Base-by-base conservation (phyloP, 495 filamentous ascomycete genomes). In the Hypoxylon fragiforme region DNA sequence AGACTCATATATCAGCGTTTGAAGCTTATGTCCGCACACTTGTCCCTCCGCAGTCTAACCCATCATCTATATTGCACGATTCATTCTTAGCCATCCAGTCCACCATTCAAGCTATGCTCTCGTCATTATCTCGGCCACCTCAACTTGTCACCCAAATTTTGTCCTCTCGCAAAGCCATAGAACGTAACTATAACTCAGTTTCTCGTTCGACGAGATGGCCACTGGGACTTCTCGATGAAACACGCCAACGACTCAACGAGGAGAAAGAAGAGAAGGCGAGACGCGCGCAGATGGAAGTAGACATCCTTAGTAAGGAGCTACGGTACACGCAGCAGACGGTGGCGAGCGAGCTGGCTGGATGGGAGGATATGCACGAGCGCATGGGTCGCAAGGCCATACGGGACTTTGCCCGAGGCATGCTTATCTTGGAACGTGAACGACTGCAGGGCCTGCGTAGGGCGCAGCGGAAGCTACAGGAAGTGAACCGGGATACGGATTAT, bases 241-340 rank as follows among this genome's bases (percentile, higher is more conserved):
- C 94, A 5, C 81, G 92, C 14, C 84, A 87, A 54, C 85, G 88
- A 38, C 79, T 89, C 37, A 85, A 88, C 62, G 84, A 89, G 34
- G 92, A 96, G 24, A 85, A 87, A 22, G 84, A 87, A 62, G 82
- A 88, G 42, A 90, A 87, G 63, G 86, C 87, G 19, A 77, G 77
- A 37, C 80, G 82, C 18, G 79, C 77, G 11, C 78, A 86, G 54
- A 67, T 74, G 13, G 88, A 96, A 59, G 72, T 87, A 7, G 76
- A 82, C 26, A 77, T 75, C 18, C 66, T 96, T 13, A 84, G 85
- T 0, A 81, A 81, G 39, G 95, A 99, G 64, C 69, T 99, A 14
- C 74, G 89, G 26, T 97, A 95, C 66, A 96, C 91, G 42, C 92
- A 96, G 71, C 88, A 92, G 68, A 89, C 92, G 7, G 92, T 97